A percentile compares a stretch with the other conserved stretches of the same genome.
Evolutionary conservation across 2,329 filamentous ascomycete species (phyloP).

Genomic region (Cercospora citrullina): DNA sequence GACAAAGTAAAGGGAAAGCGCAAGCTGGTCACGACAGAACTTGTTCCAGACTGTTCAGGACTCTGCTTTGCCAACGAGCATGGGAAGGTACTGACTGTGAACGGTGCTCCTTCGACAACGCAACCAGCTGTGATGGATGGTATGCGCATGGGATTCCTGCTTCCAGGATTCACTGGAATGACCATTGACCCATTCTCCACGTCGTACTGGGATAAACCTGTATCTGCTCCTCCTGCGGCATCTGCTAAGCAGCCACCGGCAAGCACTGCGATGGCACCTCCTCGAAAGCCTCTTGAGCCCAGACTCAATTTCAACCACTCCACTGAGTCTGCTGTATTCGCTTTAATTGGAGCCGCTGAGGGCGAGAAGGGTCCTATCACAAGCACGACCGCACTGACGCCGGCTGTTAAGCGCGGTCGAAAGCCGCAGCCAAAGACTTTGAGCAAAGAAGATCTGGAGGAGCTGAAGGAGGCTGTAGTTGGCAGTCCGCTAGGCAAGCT

Average conservation of each 20-base stretch:
- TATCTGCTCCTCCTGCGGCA: constrained; percentile 31
- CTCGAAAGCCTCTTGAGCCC: constrained; percentile 45
- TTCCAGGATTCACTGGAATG: constrained; percentile 37
- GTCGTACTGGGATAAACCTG: constrained; percentile 66
- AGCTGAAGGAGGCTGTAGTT: constrained; percentile 70
- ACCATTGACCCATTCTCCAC: constrained; percentile 85
- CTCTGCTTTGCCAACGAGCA: constrained; percentile 75
- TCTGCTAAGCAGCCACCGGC: constrained; percentile 22
- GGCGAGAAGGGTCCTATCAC: constrained; percentile 40
- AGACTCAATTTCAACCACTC: constrained; percentile 37
- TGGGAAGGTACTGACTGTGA: constrained; percentile 45
- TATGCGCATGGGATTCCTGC: constrained; percentile 35
- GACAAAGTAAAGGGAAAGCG: constrained; percentile 60
- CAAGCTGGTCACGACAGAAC: constrained; percentile 62
- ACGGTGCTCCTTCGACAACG: constrained; percentile 46
- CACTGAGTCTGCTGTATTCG: constrained; percentile 21
- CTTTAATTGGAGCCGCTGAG: constrained; percentile 34
- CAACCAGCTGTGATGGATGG: constrained; percentile 38
- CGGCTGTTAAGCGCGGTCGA: constrained; percentile 34
- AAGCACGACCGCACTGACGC: constrained; percentile 29
- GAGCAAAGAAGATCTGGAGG: constrained; percentile 59
- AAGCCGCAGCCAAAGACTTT: constrained; percentile 50
- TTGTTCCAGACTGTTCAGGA: constrained; percentile 76
- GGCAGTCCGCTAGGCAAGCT: constrained; percentile 72
- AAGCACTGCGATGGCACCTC: constrained; percentile 40